Evolutionary conservation across 306 rosid genomes (phyloP).

Genomic region (Malus sieversii): DNA sequence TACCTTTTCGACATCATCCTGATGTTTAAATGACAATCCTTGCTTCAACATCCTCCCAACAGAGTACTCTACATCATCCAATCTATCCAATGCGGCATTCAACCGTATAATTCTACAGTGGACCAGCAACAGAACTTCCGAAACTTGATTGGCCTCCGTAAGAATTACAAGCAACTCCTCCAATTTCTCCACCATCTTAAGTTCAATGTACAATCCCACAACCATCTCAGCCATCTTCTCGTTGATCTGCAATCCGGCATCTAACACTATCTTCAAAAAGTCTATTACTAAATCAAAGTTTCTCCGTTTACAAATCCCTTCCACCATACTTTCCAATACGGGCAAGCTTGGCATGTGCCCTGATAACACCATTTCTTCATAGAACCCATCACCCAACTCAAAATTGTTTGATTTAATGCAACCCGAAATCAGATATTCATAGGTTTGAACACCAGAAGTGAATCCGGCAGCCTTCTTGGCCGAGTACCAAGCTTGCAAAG

Average conservation of each 20-base stretch:
- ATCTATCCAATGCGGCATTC: conserved; percentile 39
- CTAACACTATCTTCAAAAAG: conserved; percentile 29
- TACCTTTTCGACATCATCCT: conserved; percentile 47
- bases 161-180: conserved; percentile 38
- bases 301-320: conserved; percentile 45
- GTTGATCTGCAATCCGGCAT: conserved; percentile 32
- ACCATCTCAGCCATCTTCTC: conserved; percentile 36
- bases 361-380: conserved; percentile 36
- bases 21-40: conserved; percentile 31
- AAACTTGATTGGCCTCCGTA: background rate
- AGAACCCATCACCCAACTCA: conserved; percentile 32
- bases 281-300: conserved; percentile 26
- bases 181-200: conserved; percentile 32
- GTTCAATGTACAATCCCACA: conserved; percentile 29
- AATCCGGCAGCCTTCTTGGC: conserved; percentile 45
- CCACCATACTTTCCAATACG: conserved; percentile 41
- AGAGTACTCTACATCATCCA: conserved; percentile 46
- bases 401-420: conserved; percentile 37
- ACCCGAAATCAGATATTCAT: conserved; percentile 42
- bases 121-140: conserved; percentile 21
- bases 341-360: conserved; percentile 36
- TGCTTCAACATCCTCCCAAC: conserved; percentile 57
- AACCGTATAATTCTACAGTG: conserved; percentile 43
- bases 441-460: conserved; percentile 35
- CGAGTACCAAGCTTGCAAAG: conserved; percentile 56